A percentile compares a stretch with the other conserved stretches of the same genome.
Conservation (phyloP, 2,329 filamentous ascomycete genomes). For the Trichophyton equinum region DNA sequence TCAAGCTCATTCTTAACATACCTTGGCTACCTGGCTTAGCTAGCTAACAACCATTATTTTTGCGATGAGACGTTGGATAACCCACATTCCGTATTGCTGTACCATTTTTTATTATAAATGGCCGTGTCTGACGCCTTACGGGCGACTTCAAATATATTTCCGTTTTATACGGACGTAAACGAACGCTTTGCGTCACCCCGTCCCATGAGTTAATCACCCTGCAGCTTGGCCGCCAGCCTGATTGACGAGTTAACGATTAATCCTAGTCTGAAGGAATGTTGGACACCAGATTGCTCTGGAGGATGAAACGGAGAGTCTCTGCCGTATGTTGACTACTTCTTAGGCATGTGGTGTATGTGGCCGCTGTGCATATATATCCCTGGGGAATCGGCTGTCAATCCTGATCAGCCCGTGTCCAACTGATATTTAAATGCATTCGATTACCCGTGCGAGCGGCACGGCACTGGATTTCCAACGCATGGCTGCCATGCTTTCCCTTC, state of each 20-base stretch:
- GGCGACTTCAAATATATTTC: neutral
- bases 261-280: neutral
- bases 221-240: neutral
- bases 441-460: neutral
- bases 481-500: neutral
- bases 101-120: too few relatives aligned
- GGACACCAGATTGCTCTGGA: neutral
- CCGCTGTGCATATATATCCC: neutral
- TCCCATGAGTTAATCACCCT: neutral
- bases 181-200: too few relatives aligned
- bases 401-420: neutral
- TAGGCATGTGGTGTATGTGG: neutral
- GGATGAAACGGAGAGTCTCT: neutral
- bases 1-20: too few relatives aligned
- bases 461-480: neutral
- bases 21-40: too few relatives aligned
- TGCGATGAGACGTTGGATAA: too few relatives aligned
- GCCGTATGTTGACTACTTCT: neutral
- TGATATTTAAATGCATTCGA: neutral
- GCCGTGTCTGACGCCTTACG: neutral
- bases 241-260: too few relatives aligned
- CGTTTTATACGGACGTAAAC: neutral
- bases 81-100: too few relatives aligned
- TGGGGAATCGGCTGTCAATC: neutral
- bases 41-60: too few relatives aligned